phyloP scores from a whole-genome alignment of 73 alveolate genomes.

The Paramecium tetraurelia region DNA sequence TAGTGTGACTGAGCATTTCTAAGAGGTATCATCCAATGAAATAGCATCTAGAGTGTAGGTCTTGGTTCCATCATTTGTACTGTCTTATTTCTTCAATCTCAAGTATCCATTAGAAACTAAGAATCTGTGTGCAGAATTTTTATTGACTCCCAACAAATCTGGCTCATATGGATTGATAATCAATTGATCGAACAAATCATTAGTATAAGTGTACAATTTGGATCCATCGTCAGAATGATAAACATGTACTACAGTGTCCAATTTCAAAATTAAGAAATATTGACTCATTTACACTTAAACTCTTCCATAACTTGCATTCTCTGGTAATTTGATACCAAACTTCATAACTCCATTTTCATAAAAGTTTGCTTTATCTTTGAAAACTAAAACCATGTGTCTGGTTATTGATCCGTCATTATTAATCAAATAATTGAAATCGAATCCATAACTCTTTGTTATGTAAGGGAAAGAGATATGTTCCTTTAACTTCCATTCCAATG shows the following conservation, averaged over 20 bases:
- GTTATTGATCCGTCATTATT: not conserved
- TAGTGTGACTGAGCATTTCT: not conserved
- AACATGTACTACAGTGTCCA: not conserved
- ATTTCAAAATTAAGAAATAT: not conserved
- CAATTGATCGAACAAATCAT: not conserved
- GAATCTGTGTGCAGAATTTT: not conserved
- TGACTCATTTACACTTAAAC: not conserved
- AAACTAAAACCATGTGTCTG: not conserved
- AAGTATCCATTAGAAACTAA: not conserved
- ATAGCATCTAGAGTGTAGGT: not conserved
- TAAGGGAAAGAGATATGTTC: not conserved
- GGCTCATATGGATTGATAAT: slow-evolving; percentile 45
- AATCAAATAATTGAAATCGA: not conserved
- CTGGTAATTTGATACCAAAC: not conserved
- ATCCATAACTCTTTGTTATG: not conserved
- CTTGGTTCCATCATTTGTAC: not conserved
- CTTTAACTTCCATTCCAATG: not conserved
- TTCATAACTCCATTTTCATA: slow-evolving; percentile 9
- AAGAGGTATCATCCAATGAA: not conserved
- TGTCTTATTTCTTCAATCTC: not conserved
- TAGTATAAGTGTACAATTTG: not conserved
- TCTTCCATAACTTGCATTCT: not conserved
- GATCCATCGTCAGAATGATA: not conserved
- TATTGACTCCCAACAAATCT: not conserved
- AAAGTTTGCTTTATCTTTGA: not conserved